Evolutionary conservation across 2,329 filamentous ascomycete genomes (phyloP).

Genomic region (Pseudonectria foliicola): DNA sequence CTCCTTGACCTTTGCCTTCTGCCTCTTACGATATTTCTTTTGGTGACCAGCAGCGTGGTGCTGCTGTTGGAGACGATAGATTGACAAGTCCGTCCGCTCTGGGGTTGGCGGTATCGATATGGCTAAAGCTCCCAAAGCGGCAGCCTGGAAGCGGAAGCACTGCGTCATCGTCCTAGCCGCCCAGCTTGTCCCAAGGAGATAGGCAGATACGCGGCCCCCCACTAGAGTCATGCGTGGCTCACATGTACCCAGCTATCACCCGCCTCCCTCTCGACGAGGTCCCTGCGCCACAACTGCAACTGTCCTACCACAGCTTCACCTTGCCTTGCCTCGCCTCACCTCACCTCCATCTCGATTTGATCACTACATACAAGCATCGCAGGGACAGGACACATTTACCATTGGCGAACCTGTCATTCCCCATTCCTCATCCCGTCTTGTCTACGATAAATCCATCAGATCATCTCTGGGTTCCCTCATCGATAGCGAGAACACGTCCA

Average conservation of each 20-base stretch:
- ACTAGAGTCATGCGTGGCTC: background rate
- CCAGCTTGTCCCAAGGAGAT: background rate
- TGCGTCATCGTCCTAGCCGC: conserved; percentile 5
- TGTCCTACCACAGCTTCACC: conserved; percentile 4
- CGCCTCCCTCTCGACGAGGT: background rate
- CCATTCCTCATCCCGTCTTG: background rate
- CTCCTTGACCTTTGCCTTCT: too few relatives aligned
- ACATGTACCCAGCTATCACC: background rate
- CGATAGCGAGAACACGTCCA: too few relatives aligned
- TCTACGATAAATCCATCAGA: too few relatives aligned
- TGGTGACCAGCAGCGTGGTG: too few relatives aligned
- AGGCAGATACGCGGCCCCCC: conserved; percentile 1
- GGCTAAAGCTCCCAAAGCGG: background rate
- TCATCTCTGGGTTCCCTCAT: too few relatives aligned
- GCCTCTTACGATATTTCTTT: too few relatives aligned
- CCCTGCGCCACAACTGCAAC: conserved; percentile 9
- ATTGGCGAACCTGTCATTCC: background rate
- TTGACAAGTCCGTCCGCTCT: too few relatives aligned
- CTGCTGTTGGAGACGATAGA: too few relatives aligned
- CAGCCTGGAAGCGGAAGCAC: background rate
- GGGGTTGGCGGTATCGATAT: too few relatives aligned
- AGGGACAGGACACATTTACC: too few relatives aligned
- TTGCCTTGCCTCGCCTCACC: conserved; percentile 1
- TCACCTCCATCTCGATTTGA: conserved; percentile 1
- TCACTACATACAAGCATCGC: background rate